Base-by-base conservation (phyloP, 169 alveolate genomes). In the Eimeria tenella region DNA sequence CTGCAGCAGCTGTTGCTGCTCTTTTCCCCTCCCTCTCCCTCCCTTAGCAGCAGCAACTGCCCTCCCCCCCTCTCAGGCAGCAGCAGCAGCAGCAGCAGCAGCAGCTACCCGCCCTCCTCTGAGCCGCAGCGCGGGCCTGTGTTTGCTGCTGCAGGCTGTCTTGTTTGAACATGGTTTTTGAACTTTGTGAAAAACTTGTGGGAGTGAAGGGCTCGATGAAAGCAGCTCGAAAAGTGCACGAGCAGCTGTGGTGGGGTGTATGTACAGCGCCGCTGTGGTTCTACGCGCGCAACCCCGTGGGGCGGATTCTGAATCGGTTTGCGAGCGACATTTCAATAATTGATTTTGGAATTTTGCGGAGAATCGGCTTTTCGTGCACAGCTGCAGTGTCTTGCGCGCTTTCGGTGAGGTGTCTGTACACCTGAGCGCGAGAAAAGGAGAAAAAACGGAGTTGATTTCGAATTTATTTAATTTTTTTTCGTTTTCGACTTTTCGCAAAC, bases 281-380 rank as follows among this genome's bases (percentile, higher is more conserved):
- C 84, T 96, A 96, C 89, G 98, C 96, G 70, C 92, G 94, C 63
- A 96, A 96, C 71, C 96, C 97, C 25, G 94, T 96, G 6, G 98
- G 98, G 5, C 92, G 97, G 71, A 93, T 96, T 4, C 70, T 97
- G 13, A 97, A 96, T 42, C 84, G 98, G 25, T 95, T 97, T 71
- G 81, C 97, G 19, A 96, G 96, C 58, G 98, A 97, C 74, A 79
- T 95, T 1, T 71, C 92, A 13, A 73, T 96, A 71, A 83, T 95
- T 25, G 98, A 97, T 81, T 93, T 65, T 19, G 86, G 96, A 8
- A 94, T 96, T 11, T 86, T 89, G 19, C 79, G 90, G 65, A 93
- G 94, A 77, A 95, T 95, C 56, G 96, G 95, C 0, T 75, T 87
- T 19, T 95, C 93, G n/a, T 56, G 93, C 63, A 94, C 84, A 15